Conservation (phyloP, 139 green algal species). For the Pedinophyceae sp. region DNA sequence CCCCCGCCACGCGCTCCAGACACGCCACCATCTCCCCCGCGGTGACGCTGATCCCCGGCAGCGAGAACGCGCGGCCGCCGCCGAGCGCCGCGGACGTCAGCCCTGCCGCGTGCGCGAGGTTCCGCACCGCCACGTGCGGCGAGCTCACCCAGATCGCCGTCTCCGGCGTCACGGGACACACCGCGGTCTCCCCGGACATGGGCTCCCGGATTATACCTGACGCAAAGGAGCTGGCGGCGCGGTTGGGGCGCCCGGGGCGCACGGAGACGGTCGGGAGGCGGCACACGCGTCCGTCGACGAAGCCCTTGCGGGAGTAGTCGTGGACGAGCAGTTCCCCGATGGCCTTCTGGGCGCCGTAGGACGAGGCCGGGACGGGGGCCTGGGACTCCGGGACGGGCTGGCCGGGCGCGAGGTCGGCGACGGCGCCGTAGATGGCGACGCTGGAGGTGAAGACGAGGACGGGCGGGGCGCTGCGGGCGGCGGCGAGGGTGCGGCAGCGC, state of each 20-base stretch:
- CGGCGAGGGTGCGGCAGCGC: background rate
- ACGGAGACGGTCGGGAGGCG: background rate
- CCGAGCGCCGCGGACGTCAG: background rate
- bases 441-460: background rate
- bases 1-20: no score
- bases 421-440: background rate
- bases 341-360: constrained; percentile 2
- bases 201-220: background rate
- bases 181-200: background rate
- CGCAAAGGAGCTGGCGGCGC: background rate
- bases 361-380: background rate
- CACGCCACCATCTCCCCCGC: background rate
- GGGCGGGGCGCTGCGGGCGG: no score
- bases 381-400: background rate
- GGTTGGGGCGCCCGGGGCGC: constrained; percentile 1
- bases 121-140: background rate
- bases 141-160: background rate
- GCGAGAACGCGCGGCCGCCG: background rate
- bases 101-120: background rate
- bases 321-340: background rate
- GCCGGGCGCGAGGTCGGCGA: background rate
- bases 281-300: background rate
- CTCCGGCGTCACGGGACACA: background rate
- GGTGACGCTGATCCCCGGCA: background rate
- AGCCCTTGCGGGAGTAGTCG: background rate